Evolutionary conservation across 2,329 filamentous ascomycete species (phyloP).

Genomic region (Alternaria infectoria): DNA sequence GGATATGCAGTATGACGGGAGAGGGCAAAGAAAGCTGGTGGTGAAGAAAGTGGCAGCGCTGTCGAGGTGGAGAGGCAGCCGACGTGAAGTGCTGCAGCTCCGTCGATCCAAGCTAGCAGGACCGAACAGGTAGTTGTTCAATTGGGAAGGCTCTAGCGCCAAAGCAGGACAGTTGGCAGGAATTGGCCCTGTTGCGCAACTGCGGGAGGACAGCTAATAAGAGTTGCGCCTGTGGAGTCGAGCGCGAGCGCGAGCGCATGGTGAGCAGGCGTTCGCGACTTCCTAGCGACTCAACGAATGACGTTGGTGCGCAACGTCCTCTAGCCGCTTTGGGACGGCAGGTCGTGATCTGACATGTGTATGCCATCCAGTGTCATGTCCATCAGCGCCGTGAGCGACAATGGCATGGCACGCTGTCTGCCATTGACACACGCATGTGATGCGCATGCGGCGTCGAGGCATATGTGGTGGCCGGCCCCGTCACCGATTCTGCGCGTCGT

Average conservation of each 20-base stretch:
- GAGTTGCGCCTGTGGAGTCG: conserved; percentile 1
- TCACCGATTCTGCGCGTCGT: conserved; percentile 1
- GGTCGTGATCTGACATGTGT: background rate
- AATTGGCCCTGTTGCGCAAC: conserved; percentile 3
- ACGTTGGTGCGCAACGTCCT: conserved; percentile 18
- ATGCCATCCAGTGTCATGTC: background rate
- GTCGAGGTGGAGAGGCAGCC: conserved; percentile 5
- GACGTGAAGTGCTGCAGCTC: conserved; percentile 11
- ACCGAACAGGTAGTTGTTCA: conserved; percentile 5
- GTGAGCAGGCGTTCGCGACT: conserved; percentile 1
- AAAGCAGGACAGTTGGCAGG: background rate
- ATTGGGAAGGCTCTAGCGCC: background rate
- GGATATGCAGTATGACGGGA: conserved; percentile 16
- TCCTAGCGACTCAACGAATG: conserved; percentile 13
- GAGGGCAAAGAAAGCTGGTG: conserved; percentile 16
- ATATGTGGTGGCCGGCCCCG: background rate
- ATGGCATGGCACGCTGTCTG: background rate
- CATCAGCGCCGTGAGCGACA: background rate
- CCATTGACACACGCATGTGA: background rate
- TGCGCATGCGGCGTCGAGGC: background rate
- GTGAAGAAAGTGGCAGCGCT: conserved; percentile 6
- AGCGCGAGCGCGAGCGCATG: background rate
- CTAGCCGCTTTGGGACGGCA: conserved; percentile 7
- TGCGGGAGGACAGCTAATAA: background rate
- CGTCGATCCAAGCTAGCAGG: conserved; percentile 13